Percentiles rank a stretch among this genome's conserved stretches.
Evolutionary conservation across 306 rosid species (phyloP).

Genomic region (Cucumis melo): DNA sequence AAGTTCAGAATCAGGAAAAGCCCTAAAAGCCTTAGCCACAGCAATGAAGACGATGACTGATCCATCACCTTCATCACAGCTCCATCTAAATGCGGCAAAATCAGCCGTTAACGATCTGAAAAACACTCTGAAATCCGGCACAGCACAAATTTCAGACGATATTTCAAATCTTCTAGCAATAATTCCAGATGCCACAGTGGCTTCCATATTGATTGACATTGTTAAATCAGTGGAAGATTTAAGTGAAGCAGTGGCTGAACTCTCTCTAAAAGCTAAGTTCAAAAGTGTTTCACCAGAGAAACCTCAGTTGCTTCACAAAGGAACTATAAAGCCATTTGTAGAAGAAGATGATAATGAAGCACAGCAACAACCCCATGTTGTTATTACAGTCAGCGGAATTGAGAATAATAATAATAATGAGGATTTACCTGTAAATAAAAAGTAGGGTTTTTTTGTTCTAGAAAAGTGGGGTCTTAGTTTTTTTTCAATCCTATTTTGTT

Average conservation of each 20-base stretch:
- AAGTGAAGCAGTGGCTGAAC: slow-evolving; percentile 47
- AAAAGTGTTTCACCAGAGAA: slow-evolving; percentile 37
- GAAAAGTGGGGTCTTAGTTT: background rate
- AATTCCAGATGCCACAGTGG: slow-evolving; percentile 47
- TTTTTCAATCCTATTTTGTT: background rate
- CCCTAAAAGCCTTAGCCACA: slow-evolving; percentile 38
- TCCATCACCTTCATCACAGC: slow-evolving; percentile 30
- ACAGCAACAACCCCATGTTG: slow-evolving; percentile 14
- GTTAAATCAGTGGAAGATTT: slow-evolving; percentile 48
- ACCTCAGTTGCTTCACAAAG: slow-evolving; percentile 52
- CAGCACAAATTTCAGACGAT: slow-evolving; percentile 5
- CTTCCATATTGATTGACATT: slow-evolving; percentile 49
- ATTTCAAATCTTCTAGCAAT: slow-evolving; percentile 29
- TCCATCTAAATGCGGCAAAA: slow-evolving; percentile 40
- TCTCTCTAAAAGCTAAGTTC: slow-evolving; percentile 52
- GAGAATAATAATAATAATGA: background rate
- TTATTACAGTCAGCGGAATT: slow-evolving; percentile 27
- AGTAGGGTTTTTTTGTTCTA: background rate
- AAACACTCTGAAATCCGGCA: slow-evolving; percentile 22
- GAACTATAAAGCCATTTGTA: slow-evolving; percentile 45
- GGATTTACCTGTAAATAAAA: slow-evolving; percentile 10
- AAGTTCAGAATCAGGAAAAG: slow-evolving; percentile 48
- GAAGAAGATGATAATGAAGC: slow-evolving; percentile 14
- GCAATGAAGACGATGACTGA: slow-evolving; percentile 48
- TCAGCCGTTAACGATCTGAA: slow-evolving; percentile 45